Evolutionary conservation across 768 basidiomycete species (phyloP).

Genomic region (Suillus cothurnatus): DNA sequence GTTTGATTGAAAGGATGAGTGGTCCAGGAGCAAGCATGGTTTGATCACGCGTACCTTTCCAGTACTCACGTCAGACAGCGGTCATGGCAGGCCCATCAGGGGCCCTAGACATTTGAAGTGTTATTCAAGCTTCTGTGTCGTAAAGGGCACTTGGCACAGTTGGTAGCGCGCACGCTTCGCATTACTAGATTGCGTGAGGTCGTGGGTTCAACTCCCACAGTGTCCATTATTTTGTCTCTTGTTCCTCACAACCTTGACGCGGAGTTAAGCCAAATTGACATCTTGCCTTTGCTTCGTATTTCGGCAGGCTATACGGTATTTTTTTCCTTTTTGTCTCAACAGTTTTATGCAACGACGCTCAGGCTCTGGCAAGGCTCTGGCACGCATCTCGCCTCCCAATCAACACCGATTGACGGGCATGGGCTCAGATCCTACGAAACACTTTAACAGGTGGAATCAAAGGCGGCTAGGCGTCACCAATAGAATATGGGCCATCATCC

Average conservation of each 20-base stretch:
- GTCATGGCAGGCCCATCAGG: no score
- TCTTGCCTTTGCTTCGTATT: not conserved
- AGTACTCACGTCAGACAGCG: no score
- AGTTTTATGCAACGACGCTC: slow-evolving; percentile 61
- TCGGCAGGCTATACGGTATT: not conserved
- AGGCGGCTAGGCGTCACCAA: slow-evolving; percentile 65
- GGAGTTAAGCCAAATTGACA: not conserved
- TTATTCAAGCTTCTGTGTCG: not conserved
- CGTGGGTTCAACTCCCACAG: slow-evolving; percentile 61
- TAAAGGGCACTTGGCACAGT: slow-evolving; percentile 56
- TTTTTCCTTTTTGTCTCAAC: slow-evolving; percentile 12
- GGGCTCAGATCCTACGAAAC: slow-evolving; percentile 49
- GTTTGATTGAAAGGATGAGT: not conserved
- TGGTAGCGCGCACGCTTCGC: slow-evolving; percentile 66
- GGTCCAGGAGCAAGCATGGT: not conserved
- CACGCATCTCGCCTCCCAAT: slow-evolving; percentile 55
- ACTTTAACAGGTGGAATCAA: slow-evolving; percentile 50
- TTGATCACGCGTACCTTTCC: not conserved
- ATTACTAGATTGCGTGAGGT: slow-evolving; percentile 46
- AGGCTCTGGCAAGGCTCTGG: slow-evolving; percentile 47
- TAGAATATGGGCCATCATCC: slow-evolving; percentile 67
- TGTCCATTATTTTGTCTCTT: slow-evolving; percentile 37
- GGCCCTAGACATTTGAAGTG: not conserved
- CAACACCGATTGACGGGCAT: slow-evolving; percentile 44
- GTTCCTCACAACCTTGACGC: no score